Evolutionary conservation across 352 stramenopile species (phyloP).

Genomic region (Pythium diclinum): DNA sequence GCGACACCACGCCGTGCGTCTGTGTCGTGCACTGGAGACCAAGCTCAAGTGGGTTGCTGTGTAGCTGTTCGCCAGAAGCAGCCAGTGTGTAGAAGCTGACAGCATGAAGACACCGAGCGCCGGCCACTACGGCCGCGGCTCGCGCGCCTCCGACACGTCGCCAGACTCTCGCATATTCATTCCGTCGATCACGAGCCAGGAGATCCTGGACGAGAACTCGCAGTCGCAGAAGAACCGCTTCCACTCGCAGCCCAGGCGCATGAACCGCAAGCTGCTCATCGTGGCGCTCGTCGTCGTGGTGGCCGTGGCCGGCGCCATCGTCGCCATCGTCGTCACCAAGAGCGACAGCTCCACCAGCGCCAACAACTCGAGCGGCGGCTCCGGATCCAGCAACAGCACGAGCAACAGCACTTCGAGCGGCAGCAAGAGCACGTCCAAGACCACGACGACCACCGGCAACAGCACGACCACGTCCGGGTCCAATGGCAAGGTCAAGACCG

Average conservation of each 20-base stretch:
- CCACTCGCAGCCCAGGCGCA: background rate
- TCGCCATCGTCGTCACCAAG: slow-evolving; percentile 22
- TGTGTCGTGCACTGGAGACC: background rate
- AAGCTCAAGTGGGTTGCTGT: background rate
- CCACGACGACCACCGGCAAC: background rate
- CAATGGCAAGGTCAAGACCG: slow-evolving; percentile 23
- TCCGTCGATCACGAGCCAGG: slow-evolving; percentile 29
- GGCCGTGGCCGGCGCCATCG: slow-evolving; percentile 18
- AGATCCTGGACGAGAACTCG: slow-evolving; percentile 28
- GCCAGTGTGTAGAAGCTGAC: slow-evolving; percentile 2
- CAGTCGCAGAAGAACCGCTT: slow-evolving; percentile 21
- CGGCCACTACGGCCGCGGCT: slow-evolving; percentile 8
- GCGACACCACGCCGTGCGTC: background rate
- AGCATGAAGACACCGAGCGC: slow-evolving; percentile 19
- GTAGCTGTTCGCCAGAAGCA: slow-evolving; percentile 6
- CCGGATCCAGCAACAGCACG: slow-evolving; percentile 4
- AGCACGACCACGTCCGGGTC: slow-evolving; percentile 7
- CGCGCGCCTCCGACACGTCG: slow-evolving; percentile 10
- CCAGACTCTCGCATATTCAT: slow-evolving; percentile 27
- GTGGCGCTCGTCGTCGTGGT: slow-evolving; percentile 18
- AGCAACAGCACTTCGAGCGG: background rate
- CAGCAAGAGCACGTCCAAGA: slow-evolving; percentile 4
- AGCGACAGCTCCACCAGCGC: slow-evolving; percentile 14
- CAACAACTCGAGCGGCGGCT: slow-evolving; percentile 20
- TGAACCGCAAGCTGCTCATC: slow-evolving; percentile 21